Evolutionary conservation across 352 stramenopile species (phyloP).

Genomic region (Nothophytophthora sp.): DNA sequence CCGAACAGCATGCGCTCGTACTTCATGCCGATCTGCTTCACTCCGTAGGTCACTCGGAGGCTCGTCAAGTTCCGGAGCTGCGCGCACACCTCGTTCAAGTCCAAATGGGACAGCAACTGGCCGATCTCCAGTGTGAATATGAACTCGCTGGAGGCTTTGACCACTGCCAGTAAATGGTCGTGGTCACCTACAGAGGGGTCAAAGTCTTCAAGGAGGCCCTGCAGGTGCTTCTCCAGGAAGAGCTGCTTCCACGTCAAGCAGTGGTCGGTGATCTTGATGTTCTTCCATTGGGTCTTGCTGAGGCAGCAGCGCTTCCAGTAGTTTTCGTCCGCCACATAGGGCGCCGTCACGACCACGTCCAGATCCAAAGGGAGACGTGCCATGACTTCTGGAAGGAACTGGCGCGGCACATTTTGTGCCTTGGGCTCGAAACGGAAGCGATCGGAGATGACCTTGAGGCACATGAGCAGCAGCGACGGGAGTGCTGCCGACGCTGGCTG

Average conservation of each 20-base stretch:
- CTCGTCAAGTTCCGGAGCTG: slow-evolving; percentile 90
- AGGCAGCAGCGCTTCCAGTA: slow-evolving; percentile 94
- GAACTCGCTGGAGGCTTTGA: slow-evolving; percentile 83
- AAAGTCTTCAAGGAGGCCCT: slow-evolving; percentile 83
- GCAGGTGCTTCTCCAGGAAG: slow-evolving; percentile 81
- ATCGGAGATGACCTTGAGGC: slow-evolving; percentile 79
- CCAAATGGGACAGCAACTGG: slow-evolving; percentile 89
- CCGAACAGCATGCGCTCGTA: slow-evolving; percentile 95
- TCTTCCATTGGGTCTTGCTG: slow-evolving; percentile 86
- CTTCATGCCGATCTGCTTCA: slow-evolving; percentile 94
- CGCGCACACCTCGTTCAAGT: slow-evolving; percentile 85
- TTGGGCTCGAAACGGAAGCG: slow-evolving; percentile 69
- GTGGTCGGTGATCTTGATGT: slow-evolving; percentile 90
- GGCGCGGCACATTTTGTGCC: slow-evolving; percentile 69
- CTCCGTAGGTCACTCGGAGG: slow-evolving; percentile 85
- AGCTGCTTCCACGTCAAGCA: slow-evolving; percentile 95
- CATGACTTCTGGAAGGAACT: slow-evolving; percentile 87
- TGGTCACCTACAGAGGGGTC: slow-evolving; percentile 49
- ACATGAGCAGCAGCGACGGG: slow-evolving; percentile 70
- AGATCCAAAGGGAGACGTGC: slow-evolving; percentile 79
- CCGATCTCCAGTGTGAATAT: slow-evolving; percentile 90
- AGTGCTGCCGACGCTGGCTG: slow-evolving; percentile 15
- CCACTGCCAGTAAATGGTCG: slow-evolving; percentile 65
- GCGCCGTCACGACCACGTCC: slow-evolving; percentile 74
- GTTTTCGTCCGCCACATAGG: slow-evolving; percentile 91